Percentiles rank a stretch among this genome's conserved stretches.
Conservation (phyloP, 495 filamentous ascomycete genomes). For the Podospora sp. region DNA sequence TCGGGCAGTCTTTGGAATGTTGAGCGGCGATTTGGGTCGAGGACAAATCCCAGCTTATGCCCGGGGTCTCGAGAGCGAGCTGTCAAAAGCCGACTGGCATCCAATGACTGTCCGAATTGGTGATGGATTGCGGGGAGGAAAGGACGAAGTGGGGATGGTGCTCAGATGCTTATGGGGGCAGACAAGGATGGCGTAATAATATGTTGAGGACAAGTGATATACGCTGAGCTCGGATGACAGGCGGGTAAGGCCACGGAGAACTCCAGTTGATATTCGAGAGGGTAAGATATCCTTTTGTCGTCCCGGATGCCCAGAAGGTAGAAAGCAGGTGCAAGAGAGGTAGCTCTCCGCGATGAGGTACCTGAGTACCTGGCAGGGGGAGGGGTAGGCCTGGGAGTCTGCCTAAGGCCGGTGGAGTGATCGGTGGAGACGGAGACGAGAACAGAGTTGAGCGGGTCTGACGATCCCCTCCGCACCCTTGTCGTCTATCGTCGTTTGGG, state of each 20-base stretch:
- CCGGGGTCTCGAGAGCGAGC: background rate
- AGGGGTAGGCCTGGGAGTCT: background rate
- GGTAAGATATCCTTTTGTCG: background rate
- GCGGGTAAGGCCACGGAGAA: background rate
- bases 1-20: background rate
- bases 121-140: background rate
- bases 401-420: background rate
- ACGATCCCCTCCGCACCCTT: constrained; percentile 5
- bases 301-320: background rate
- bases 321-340: background rate
- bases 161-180: background rate
- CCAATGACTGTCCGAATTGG: background rate
- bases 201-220: background rate
- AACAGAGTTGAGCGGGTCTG: constrained; percentile 1
- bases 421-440: background rate
- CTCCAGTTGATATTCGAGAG: background rate
- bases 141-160: background rate
- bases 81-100: background rate
- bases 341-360: background rate
- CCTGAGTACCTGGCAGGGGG: background rate
- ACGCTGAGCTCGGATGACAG: background rate
- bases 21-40: background rate
- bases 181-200: background rate
- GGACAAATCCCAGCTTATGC: background rate
- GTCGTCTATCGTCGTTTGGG: constrained; percentile 8